Evolutionary conservation across 257 asterid species (phyloP), one percentile per base, ranked within the genome.

Genomic region (Jasminum sambac): DNA sequence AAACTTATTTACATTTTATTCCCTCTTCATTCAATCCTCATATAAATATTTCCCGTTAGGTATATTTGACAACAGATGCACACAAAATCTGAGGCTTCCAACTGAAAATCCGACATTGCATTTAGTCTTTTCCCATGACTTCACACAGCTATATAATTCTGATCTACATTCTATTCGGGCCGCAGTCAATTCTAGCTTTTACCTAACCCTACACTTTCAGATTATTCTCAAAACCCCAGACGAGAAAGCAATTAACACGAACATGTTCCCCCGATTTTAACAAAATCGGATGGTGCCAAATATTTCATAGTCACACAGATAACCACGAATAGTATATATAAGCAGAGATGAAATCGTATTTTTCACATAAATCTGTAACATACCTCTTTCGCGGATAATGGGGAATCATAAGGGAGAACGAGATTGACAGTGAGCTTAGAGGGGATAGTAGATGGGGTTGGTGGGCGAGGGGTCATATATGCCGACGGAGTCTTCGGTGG

Each of bases 371-470:
- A 55, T 23, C 8, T 23, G 23, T 21, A 55, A 3, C n/a, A 55
- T 74, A 88, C 97, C 96, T 91, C 84, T 71, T 89, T 89, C 72
- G 78, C 80, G 60, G 87, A 64, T 58, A 83, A 83, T 30, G 81
- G 48, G n/a, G 97, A 82, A 16, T 81, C 80, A 60, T 91, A 89
- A 19, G 96, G 97, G 74, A 91, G 95, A 74, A 89, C 95, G 64
- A 91, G 78, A 77, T 91, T 91, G 84, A 91, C 84, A 12, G 96
- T 91, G 83, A 89, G 96, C 78, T 91, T 91, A 0, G 96, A 74
- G 10, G 96, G 96, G 46, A 91, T 86, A 10, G 91, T 77, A 48
- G 88, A 71, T 1, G 95, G 96, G 10, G 81, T 78, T 3, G 90
- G 88, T 13, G 91, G 95, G 21, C 96, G 93, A 25, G 92, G 81